phyloP scores from a whole-genome alignment of 176 grass and related monocot genomes.

The Carex myosuroides region DNA sequence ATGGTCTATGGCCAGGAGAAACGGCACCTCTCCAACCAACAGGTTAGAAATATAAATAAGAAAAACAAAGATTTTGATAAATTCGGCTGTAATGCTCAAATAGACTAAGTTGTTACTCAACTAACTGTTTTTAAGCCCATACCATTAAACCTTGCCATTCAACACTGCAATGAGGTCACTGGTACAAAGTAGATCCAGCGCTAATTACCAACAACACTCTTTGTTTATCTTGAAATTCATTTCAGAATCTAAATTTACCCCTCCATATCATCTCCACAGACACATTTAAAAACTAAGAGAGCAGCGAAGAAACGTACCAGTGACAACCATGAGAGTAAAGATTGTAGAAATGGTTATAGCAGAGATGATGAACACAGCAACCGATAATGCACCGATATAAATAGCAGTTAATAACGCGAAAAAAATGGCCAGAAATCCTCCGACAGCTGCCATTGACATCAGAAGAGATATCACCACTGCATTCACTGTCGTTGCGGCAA shows the following conservation, averaged over 20 bases:
- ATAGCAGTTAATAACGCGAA: constrained; percentile 37
- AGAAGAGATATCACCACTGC: constrained; percentile 40
- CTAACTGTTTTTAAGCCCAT: neutral
- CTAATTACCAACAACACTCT: neutral
- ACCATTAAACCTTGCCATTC: neutral
- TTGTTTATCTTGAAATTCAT: neutral
- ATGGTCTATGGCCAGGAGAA: no score
- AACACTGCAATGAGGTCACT: neutral
- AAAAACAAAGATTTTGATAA: no score
- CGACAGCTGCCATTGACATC: constrained; percentile 50
- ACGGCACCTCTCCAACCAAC: neutral
- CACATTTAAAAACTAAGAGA: neutral
- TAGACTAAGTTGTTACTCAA: no score
- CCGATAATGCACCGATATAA: constrained; percentile 48
- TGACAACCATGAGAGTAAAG: constrained; percentile 39
- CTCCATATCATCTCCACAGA: neutral
- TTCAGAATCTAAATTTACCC: neutral
- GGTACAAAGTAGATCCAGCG: neutral
- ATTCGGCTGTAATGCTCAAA: no score
- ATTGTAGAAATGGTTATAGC: constrained; percentile 36
- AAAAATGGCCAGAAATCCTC: constrained; percentile 52
- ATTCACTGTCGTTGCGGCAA: constrained; percentile 37
- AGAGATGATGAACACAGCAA: constrained; percentile 36
- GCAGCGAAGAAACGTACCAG: constrained; percentile 30
- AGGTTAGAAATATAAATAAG: no score